A percentile compares a stretch with the other conserved stretches of the same genome.
These are phyloP conservation scores for Sporothrix brunneoviolacea DNA, from an alignment of 2,329 filamentous ascomycete genomes.

Conservation along the genomic window DNA sequence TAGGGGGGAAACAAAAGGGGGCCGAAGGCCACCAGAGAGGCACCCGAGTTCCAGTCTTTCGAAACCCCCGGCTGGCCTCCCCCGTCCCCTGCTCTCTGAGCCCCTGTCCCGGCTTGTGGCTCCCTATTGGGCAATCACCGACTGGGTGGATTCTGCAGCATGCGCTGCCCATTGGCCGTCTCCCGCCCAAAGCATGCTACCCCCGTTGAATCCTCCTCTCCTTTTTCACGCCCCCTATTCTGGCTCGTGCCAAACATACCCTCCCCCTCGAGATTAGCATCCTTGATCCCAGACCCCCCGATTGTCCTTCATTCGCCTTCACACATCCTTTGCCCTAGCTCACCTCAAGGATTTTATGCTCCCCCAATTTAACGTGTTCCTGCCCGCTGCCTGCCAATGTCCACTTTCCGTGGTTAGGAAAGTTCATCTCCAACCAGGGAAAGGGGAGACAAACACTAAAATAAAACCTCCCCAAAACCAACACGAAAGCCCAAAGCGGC, in stretches of 20 bases:
- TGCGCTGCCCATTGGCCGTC: constrained; percentile 37
- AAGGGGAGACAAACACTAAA: constrained; percentile 4
- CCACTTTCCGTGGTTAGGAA: constrained; percentile 9
- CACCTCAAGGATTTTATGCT: constrained; percentile 17
- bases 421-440: constrained; percentile 5
- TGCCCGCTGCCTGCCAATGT: constrained; percentile 1
- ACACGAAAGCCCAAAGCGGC: constrained; percentile 7
- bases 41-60: constrained; percentile 18
- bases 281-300: constrained; percentile 12
- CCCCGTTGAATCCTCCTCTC: neutral
- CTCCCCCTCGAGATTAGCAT: constrained; percentile 1
- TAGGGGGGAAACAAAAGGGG: constrained; percentile 11
- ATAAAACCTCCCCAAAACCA: constrained; percentile 3
- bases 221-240: constrained; percentile 5
- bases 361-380: constrained; percentile 5
- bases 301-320: constrained; percentile 14
- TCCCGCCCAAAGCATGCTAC: neutral
- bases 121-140: constrained; percentile 46
- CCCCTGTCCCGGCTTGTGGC: constrained; percentile 38
- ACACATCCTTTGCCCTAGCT: constrained; percentile 11
- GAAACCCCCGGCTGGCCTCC: constrained; percentile 15
- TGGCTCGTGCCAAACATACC: constrained; percentile 1
- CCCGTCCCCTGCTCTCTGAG: constrained; percentile 6
- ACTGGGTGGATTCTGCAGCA: constrained; percentile 31
- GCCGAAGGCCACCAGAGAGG: constrained; percentile 1